Evolutionary conservation across 768 basidiomycete genomes (phyloP), one percentile per base, ranked within the genome.

Genomic region (Nidula microcarpa): DNA sequence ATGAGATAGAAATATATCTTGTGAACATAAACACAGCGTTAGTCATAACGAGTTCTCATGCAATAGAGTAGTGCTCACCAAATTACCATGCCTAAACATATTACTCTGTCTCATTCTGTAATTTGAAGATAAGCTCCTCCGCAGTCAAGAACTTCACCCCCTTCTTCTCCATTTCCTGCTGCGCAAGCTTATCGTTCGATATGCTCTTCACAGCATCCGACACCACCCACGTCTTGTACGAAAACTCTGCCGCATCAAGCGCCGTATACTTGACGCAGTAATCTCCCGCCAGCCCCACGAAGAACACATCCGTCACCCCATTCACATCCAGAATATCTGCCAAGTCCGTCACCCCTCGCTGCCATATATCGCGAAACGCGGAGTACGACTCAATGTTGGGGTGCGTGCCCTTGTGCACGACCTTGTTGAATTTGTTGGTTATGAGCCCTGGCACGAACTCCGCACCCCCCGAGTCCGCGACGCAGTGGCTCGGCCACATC

Each of bases 401-500:
- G 55, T 90, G 70, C 4, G 65, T 73, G 39, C 87, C 89, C 71
- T 86, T 85, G 52, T 68, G 66, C 13, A 80, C 65, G 37, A 82
- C 67, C 8, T 71, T 67, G 36, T 79, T 75, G 43, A 78, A 67
- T 41, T 62, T 62, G 35, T 63, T 63, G 30, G 68, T 65, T 48
- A 73, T 60, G n/a, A 92, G 60, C 23, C 75, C 79, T 2, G 73
- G 62, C 32, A 87, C 82, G 43, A 92, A 75, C 58, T 82, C 79
- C 14, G 80, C 78, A 1, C 91, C 91, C 1, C 60, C 68, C 0
- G 78, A 77, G 44, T 73, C 73, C 50, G 78, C 79, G 18, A 91
- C 78, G 59, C 91, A 92, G 64, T 93, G 91, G 57, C 82, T 83
- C 0, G 91, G 91, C 91, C 91, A 94, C 33, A 93, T 68, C 30